phyloP scores from a whole-genome alignment of 2,329 filamentous ascomycete genomes.

The Canariomyces notabilis region DNA sequence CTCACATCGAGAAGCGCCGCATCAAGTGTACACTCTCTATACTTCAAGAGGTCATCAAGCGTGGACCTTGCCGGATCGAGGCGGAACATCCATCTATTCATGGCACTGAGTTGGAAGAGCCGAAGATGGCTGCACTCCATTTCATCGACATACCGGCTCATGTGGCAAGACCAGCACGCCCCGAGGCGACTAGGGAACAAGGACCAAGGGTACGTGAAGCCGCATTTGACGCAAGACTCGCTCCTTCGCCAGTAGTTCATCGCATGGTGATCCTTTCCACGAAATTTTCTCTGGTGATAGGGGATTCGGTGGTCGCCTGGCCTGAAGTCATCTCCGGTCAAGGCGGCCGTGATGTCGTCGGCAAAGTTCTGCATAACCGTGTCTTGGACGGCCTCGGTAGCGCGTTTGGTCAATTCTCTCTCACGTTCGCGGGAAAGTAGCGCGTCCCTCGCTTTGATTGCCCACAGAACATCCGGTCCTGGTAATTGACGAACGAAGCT shows the following conservation, averaged over 20 bases:
- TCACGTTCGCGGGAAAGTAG: constrained; percentile 7
- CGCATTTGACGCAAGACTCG: constrained; percentile 9
- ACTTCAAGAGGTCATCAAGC: not conserved
- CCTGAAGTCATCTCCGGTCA: constrained; percentile 15
- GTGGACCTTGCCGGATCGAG: not conserved
- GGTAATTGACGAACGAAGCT: constrained; percentile 21
- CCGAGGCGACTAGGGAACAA: constrained; percentile 11
- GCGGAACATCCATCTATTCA: not conserved
- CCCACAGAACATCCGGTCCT: constrained; percentile 22
- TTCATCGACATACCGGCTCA: constrained; percentile 7
- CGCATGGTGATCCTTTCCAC: not conserved
- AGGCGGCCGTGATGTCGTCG: constrained; percentile 18
- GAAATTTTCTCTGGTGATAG: not conserved
- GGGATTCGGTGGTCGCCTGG: not conserved
- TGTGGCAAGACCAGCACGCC: constrained; percentile 20
- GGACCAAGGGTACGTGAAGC: not conserved
- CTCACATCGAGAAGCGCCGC: not conserved
- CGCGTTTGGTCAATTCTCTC: too few species aligned
- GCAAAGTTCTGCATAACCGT: not conserved
- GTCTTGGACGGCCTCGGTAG: not conserved
- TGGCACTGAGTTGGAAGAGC: constrained; percentile 1
- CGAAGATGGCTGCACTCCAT: constrained; percentile 23
- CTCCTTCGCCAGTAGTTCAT: constrained; percentile 6
- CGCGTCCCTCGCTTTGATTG: constrained; percentile 21
- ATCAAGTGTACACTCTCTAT: not conserved